phyloP scores from a whole-genome alignment of 139 green algal genomes.

The Picochlorum sp. region DNA sequence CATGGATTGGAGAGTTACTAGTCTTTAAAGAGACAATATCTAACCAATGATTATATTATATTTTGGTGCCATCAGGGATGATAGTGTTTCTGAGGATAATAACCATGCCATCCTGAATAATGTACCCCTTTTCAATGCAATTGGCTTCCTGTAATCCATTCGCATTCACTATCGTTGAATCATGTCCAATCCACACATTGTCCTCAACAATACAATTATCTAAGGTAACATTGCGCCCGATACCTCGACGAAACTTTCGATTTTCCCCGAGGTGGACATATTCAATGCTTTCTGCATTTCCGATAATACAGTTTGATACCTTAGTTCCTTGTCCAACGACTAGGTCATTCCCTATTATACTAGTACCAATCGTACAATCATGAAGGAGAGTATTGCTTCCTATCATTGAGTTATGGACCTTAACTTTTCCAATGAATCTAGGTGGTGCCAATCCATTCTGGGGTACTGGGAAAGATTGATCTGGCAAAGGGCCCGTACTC shows the following conservation, averaged over 20 bases:
- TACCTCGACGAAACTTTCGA: slow-evolving; percentile 78
- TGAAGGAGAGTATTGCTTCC: slow-evolving; percentile 68
- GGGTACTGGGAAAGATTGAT: slow-evolving; percentile 83
- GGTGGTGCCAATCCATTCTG: slow-evolving; percentile 79
- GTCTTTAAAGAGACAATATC: not conserved
- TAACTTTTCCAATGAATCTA: slow-evolving; percentile 78
- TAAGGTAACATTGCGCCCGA: slow-evolving; percentile 41
- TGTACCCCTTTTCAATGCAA: slow-evolving; percentile 43
- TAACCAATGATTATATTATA: slow-evolving; percentile 40
- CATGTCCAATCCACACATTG: slow-evolving; percentile 54
- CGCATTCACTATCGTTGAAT: slow-evolving; percentile 60
- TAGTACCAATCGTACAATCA: slow-evolving; percentile 75
- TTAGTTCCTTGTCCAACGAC: slow-evolving; percentile 50
- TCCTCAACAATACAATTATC: slow-evolving; percentile 55
- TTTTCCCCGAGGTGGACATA: slow-evolving; percentile 91
- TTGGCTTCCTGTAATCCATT: slow-evolving; percentile 51
- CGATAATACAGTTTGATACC: slow-evolving; percentile 35
- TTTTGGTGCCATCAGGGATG: slow-evolving; percentile 56
- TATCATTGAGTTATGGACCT: slow-evolving; percentile 59
- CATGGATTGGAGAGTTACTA: no score
- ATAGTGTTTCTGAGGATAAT: slow-evolving; percentile 55
- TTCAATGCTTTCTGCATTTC: slow-evolving; percentile 88
- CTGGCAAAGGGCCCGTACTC: slow-evolving; percentile 56
- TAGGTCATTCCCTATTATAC: slow-evolving; percentile 78
- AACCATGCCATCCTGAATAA: slow-evolving; percentile 70